A percentile compares a stretch with the other conserved stretches of the same genome.
phyloP scores from a whole-genome alignment of 2,329 filamentous ascomycete species.

The Fusarium longipes region DNA sequence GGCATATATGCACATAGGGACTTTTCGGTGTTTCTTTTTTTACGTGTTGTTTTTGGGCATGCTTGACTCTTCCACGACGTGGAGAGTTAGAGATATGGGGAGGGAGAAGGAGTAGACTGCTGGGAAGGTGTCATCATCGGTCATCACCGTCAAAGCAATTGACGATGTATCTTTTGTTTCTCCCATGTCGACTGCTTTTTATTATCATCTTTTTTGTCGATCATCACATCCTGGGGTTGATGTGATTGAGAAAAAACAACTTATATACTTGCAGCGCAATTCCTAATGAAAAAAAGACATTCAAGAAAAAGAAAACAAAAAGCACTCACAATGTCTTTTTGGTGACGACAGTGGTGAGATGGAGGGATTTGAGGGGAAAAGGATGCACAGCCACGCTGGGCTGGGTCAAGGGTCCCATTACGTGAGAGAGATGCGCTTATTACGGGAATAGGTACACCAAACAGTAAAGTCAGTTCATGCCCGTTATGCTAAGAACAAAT shows the following conservation, averaged over 20 bases:
- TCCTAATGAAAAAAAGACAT: not conserved
- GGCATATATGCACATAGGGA: conserved; percentile 46
- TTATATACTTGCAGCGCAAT: conserved; percentile 17
- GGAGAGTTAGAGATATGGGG: not conserved
- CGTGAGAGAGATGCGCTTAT: no score
- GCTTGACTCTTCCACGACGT: conserved; percentile 8
- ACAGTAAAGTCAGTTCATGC: not conserved
- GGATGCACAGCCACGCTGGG: conserved; percentile 30
- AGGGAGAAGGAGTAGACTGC: conserved; percentile 26
- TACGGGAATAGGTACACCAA: not conserved
- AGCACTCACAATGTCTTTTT: not conserved
- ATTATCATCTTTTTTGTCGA: not conserved
- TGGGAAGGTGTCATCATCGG: conserved; percentile 6
- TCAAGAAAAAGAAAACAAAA: no score
- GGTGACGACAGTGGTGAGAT: not conserved
- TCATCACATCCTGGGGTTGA: not conserved
- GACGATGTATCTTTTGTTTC: conserved; percentile 9
- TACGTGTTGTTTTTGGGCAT: conserved; percentile 24
- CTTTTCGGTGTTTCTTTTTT: conserved; percentile 41
- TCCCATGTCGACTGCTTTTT: conserved; percentile 16
- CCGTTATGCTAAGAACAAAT: not conserved
- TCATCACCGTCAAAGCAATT: conserved; percentile 5
- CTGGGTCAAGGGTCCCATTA: not conserved
- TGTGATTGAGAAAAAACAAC: not conserved
- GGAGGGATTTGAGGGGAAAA: conserved; percentile 21